A percentile compares a stretch with the other conserved stretches of the same genome.
Conservation (phyloP, 176 grass and related monocot genomes). For the Eleusine indica region DNA sequence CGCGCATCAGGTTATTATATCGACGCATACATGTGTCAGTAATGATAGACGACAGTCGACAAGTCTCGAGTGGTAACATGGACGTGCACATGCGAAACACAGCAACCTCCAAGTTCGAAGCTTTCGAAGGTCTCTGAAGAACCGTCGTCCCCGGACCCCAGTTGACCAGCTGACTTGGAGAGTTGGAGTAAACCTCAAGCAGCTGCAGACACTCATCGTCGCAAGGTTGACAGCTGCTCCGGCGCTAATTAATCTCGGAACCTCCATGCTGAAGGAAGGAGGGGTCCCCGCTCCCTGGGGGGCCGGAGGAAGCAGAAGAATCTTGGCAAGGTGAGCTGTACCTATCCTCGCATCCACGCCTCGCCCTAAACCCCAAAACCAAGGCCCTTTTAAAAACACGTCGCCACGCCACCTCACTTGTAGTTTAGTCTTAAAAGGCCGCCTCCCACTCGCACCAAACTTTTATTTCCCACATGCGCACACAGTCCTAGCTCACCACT, state of each 20-base stretch:
- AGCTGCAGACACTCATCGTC: neutral
- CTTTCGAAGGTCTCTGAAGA: neutral
- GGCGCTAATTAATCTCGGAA: neutral
- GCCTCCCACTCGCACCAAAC: constrained; percentile 29
- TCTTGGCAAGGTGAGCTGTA: constrained; percentile 55
- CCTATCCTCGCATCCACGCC: constrained; percentile 29
- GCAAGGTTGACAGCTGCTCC: neutral
- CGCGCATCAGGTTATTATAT: too few species aligned
- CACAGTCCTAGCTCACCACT: neutral
- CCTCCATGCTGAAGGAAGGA: neutral
- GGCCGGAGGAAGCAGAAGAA: constrained; percentile 44
- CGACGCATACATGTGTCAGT: neutral
- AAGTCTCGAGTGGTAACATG: neutral
- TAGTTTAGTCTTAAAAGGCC: constrained; percentile 30
- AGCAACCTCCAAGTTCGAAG: neutral
- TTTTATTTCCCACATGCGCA: constrained; percentile 36
- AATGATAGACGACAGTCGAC: neutral
- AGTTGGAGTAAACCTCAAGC: constrained; percentile 37
- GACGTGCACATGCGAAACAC: too few species aligned
- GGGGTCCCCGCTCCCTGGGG: neutral
- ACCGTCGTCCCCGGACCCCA: too few species aligned
- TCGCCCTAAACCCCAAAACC: constrained; percentile 18
- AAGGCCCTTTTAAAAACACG: constrained; percentile 8
- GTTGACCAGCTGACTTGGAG: constrained; percentile 37
- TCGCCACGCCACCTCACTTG: neutral